Evolutionary conservation across 371 early-diverging fungal species (phyloP).

Genomic region (Rhizomucor miehei): DNA sequence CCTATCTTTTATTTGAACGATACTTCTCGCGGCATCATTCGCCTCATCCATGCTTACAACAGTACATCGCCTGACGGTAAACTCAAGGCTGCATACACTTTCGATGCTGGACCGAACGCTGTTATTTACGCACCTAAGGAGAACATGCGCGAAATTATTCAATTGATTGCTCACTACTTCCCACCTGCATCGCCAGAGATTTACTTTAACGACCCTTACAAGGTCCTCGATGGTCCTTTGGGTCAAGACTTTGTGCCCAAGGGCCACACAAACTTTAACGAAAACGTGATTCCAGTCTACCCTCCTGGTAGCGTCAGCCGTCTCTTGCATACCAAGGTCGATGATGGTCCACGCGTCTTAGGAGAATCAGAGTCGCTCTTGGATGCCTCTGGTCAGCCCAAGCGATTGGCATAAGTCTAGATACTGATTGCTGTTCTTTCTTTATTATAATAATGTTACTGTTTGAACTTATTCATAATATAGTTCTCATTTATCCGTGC

Average conservation of each 20-base stretch:
- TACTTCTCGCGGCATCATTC: slow-evolving; percentile 86
- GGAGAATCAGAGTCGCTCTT: slow-evolving; percentile 57
- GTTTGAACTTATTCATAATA: too few species aligned
- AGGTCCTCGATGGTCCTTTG: slow-evolving; percentile 29
- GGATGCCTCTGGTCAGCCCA: slow-evolving; percentile 56
- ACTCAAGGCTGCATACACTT: slow-evolving; percentile 81
- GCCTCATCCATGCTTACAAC: slow-evolving; percentile 86
- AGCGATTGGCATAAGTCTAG: slow-evolving; percentile 24
- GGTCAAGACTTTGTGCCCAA: slow-evolving; percentile 49
- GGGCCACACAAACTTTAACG: slow-evolving; percentile 41
- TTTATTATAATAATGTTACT: too few species aligned
- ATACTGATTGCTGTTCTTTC: too few species aligned
- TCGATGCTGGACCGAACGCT: slow-evolving; percentile 99
- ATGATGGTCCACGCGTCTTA: slow-evolving; percentile 91
- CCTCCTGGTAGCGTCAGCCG: slow-evolving; percentile 77
- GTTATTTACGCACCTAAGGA: slow-evolving; percentile 88
- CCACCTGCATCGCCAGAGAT: slow-evolving; percentile 51
- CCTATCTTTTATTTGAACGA: slow-evolving; percentile 96
- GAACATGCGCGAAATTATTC: slow-evolving; percentile 81
- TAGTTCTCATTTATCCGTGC: too few species aligned
- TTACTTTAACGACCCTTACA: slow-evolving; percentile 68
- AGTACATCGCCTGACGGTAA: slow-evolving; percentile 52
- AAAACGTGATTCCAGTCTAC: slow-evolving; percentile 61
- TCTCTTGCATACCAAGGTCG: slow-evolving; percentile 87
- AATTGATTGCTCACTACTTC: slow-evolving; percentile 82